These are phyloP conservation scores for Coemansia furcata DNA, from an alignment of 192 early-diverging fungal genomes.

Conservation along the genomic window DNA sequence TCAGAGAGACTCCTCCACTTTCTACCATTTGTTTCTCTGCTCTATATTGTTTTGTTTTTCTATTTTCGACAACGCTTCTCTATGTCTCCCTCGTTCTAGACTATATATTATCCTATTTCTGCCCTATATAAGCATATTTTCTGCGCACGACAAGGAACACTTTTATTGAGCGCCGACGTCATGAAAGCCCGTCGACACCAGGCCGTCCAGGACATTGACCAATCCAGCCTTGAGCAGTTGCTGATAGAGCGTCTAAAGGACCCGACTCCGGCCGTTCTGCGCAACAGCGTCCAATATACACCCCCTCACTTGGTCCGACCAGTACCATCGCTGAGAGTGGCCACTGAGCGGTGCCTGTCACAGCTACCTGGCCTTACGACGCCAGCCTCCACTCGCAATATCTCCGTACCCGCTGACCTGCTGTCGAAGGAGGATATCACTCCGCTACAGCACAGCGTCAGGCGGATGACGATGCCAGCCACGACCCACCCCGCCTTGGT, in stretches of 20 bases:
- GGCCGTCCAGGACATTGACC: slow-evolving; percentile 15
- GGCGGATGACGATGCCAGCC: neutral
- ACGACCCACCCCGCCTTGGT: neutral
- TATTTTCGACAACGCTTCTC: neutral
- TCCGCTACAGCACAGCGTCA: neutral
- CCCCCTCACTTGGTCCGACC: neutral
- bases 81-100: neutral
- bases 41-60: slow-evolving; percentile 6
- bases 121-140: neutral
- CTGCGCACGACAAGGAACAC: neutral
- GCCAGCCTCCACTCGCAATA: neutral
- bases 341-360: slow-evolving; percentile 2
- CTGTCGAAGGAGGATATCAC: slow-evolving; percentile 26
- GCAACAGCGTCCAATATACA: neutral
- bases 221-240: slow-evolving; percentile 23
- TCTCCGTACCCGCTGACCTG: neutral
- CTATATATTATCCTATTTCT: slow-evolving; percentile 2
- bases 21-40: neutral
- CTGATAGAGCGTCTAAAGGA: slow-evolving; percentile 20
- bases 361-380: neutral
- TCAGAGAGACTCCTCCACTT: slow-evolving; percentile 1
- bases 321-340: neutral
- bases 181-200: slow-evolving; percentile 6
- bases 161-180: neutral
- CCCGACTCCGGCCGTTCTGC: slow-evolving; percentile 26